Conservation (phyloP, 1,284 basidiomycete species). For the Lignosus rhinocerotis region DNA sequence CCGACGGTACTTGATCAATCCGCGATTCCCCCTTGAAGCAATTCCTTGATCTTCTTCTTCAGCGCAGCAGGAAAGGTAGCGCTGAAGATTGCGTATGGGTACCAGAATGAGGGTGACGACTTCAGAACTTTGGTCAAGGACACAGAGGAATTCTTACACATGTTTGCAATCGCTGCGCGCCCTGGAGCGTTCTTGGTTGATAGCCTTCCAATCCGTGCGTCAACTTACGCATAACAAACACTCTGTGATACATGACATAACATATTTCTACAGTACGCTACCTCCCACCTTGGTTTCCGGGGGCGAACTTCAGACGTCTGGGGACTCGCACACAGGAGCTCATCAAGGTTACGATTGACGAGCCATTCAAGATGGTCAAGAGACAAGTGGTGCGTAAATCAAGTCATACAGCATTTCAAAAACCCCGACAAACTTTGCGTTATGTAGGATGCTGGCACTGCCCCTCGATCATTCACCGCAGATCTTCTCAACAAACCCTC, state of each 20-base stretch:
- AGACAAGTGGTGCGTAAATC: slow-evolving; percentile 19
- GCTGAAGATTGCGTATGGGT: slow-evolving; percentile 23
- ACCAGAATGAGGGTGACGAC: slow-evolving; percentile 15
- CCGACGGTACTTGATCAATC: slow-evolving; percentile 19
- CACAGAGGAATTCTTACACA: not conserved
- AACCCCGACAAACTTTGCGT: not conserved
- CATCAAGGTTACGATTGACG: slow-evolving; percentile 15
- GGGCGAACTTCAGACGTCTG: slow-evolving; percentile 24
- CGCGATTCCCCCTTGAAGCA: too few relatives aligned
- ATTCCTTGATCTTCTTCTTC: not conserved
- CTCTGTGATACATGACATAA: not conserved
- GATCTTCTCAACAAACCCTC: slow-evolving; percentile 15
- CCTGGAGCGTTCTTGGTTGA: slow-evolving; percentile 24
- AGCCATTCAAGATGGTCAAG: slow-evolving; percentile 25
- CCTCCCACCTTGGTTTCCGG: slow-evolving; percentile 29
- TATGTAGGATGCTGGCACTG: slow-evolving; percentile 20
- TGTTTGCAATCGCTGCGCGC: slow-evolving; percentile 5
- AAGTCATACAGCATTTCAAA: too few relatives aligned
- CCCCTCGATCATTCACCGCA: slow-evolving; percentile 19
- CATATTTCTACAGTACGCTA: slow-evolving; percentile 13
- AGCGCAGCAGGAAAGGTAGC: slow-evolving; percentile 19
- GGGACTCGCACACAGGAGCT: slow-evolving; percentile 12
- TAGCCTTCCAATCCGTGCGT: slow-evolving; percentile 20
- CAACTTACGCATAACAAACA: not conserved
- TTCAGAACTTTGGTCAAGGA: slow-evolving; percentile 13